These are phyloP conservation scores for Trichoderma afroharzianum DNA, from an alignment of 2,329 filamentous ascomycete species.

Conservation along the genomic window DNA sequence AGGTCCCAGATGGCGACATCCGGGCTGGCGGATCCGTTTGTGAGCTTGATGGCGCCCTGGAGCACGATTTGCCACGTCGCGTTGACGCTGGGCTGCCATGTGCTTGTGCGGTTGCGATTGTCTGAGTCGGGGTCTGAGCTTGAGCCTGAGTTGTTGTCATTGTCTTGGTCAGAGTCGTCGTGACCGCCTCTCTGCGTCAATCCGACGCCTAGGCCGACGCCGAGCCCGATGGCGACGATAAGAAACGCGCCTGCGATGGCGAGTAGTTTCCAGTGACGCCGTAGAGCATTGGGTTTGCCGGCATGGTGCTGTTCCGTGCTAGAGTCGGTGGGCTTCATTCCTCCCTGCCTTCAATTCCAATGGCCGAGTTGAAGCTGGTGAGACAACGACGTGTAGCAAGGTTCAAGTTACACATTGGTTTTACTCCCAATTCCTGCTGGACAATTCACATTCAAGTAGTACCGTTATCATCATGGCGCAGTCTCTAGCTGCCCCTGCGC, in stretches of 20 bases:
- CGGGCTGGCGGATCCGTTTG: conserved; percentile 37
- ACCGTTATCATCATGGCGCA: not conserved
- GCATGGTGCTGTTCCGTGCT: not conserved
- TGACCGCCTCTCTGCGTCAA: conserved; percentile 36
- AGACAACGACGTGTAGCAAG: not conserved
- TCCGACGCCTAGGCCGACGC: conserved; percentile 55
- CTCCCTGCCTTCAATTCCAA: not conserved
- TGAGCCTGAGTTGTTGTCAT: conserved; percentile 22
- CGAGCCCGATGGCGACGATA: conserved; percentile 40
- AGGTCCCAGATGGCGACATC: conserved; percentile 50
- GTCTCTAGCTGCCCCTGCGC: not conserved
- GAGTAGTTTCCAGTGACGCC: conserved; percentile 33
- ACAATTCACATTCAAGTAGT: not conserved
- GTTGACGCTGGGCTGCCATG: conserved; percentile 52
- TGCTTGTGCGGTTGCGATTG: conserved; percentile 22
- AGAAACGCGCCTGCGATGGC: conserved; percentile 25
- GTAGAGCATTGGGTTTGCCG: conserved; percentile 5
- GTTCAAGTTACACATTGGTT: not conserved
- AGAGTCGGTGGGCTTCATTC: not conserved
- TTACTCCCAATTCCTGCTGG: not conserved
- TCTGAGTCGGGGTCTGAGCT: not conserved
- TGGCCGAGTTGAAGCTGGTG: not conserved
- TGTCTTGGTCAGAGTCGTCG: conserved; percentile 20
- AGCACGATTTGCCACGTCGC: conserved; percentile 62
- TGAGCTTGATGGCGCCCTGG: conserved; percentile 39